Conservation (phyloP, 225 moss, liverwort and hornwort genomes). For the Rhytidiadelphus loreus region DNA sequence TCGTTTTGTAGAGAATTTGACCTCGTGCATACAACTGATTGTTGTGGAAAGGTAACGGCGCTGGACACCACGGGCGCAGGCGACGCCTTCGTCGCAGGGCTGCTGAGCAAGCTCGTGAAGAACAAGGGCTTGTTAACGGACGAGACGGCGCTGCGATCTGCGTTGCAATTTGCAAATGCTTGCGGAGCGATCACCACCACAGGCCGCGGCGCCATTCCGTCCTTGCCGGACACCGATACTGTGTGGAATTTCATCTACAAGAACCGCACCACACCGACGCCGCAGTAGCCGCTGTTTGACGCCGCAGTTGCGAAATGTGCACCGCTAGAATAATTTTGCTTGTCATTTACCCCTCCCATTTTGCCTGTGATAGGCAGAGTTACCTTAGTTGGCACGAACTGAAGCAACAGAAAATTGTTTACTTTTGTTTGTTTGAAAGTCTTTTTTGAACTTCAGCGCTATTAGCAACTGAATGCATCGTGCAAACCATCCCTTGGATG, state of each 20-base stretch:
- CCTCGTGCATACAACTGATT: background rate
- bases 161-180: slow-evolving; percentile 57
- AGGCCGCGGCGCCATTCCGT: slow-evolving; percentile 57
- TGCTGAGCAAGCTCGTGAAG: slow-evolving; percentile 19
- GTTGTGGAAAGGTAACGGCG: background rate
- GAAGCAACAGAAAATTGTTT: background rate
- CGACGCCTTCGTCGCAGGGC: slow-evolving; percentile 31
- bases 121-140: background rate
- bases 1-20: background rate
- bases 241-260: slow-evolving; percentile 13
- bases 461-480: background rate
- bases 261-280: background rate
- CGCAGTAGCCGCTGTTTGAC: background rate
- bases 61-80: slow-evolving; percentile 34
- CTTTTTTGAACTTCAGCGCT: background rate
- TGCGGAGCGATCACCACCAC: slow-evolving; percentile 80
- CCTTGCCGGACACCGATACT: slow-evolving; percentile 33
- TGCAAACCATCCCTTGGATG: background rate
- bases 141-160: slow-evolving; percentile 10
- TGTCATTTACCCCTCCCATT: no score
- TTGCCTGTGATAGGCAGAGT: no score
- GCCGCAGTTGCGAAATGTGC: no score
- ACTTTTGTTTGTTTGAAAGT: background rate
- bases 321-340: no score
- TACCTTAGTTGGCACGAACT: background rate